phyloP scores from a whole-genome alignment of 148 eudicot species.

The Silene conica region DNA sequence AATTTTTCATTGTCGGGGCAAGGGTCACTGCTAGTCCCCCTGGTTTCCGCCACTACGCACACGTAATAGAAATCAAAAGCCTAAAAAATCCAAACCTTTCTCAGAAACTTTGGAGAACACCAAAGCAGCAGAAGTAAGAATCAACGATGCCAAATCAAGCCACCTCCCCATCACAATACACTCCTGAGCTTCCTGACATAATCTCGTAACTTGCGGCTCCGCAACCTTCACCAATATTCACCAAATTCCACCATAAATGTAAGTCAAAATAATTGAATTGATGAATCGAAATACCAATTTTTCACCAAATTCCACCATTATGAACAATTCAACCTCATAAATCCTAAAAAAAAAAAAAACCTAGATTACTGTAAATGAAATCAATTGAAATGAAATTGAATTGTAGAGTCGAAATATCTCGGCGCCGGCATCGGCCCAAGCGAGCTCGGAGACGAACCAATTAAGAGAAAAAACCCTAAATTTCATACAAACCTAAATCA shows the following conservation, averaged over 20 bases:
- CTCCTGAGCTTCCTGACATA: conserved; percentile 76
- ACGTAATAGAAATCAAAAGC: background rate
- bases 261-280: too few species aligned
- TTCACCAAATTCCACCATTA: background rate
- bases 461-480: too few species aligned
- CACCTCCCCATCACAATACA: conserved; percentile 58
- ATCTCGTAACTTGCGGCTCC: conserved; percentile 55
- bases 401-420: conserved; percentile 43
- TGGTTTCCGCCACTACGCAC: too few species aligned
- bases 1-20: too few species aligned
- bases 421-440: conserved; percentile 96
- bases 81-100: conserved; percentile 44
- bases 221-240: conserved; percentile 47
- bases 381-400: background rate
- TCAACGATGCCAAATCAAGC: conserved; percentile 75
- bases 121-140: conserved; percentile 81
- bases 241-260: too few species aligned
- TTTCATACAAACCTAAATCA: too few species aligned
- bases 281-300: too few species aligned
- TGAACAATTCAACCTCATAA: background rate
- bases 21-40: too few species aligned
- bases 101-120: conserved; percentile 71
- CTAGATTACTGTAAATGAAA: background rate
- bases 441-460: conserved; percentile 67
- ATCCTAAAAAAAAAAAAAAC: background rate